Evolutionary conservation across 495 filamentous ascomycete species (phyloP), one percentile per base, ranked within the genome.

Genomic region (Talaromyces nanjingensis): DNA sequence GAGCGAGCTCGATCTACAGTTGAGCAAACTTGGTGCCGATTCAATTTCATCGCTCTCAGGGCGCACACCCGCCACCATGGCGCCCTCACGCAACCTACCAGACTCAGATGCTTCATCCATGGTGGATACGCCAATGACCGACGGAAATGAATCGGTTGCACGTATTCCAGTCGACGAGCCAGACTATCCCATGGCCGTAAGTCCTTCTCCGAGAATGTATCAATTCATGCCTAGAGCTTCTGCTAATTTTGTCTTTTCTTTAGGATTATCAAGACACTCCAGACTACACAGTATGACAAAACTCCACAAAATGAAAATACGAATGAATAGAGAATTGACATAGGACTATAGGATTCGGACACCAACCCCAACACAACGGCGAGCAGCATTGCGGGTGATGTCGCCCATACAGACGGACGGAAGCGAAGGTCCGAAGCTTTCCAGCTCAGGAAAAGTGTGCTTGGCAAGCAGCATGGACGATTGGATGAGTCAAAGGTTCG

Each of bases 401-500:
- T 75, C 34, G 64, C 73, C 24, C 76, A 76, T 22, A 64, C 73
- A 22, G 94, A 98, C 79, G 93, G 93, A 12, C 88, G 94, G 31
- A 92, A 89, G 75, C 85, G 88, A 69, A 85, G 92, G 60, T 87
- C 90, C 47, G 91, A 96, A 70, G 93, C 87, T 52, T 91, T 90
- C 55, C 86, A 91, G 70, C 79, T 97, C 69, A 89, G 93, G 57
- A 90, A 96, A 73, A 96, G 85, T 70, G 88, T 96, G 25, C 89
- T 96, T 69, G 92, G 92, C 67, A 96, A 93, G 79, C 97, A 99
- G 74, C 94, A 97, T 68, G 89, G 93, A 68, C 81, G 86, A 34
- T 73, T 99, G 31, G 92, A 92, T 68, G 90, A 93, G 70, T 92
- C 88, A 34, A 97, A 97, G 85, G 92, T 96, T 84, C 45, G 78